phyloP scores from a whole-genome alignment of 2,329 filamentous ascomycete species.

The Aulographum hederae region DNA sequence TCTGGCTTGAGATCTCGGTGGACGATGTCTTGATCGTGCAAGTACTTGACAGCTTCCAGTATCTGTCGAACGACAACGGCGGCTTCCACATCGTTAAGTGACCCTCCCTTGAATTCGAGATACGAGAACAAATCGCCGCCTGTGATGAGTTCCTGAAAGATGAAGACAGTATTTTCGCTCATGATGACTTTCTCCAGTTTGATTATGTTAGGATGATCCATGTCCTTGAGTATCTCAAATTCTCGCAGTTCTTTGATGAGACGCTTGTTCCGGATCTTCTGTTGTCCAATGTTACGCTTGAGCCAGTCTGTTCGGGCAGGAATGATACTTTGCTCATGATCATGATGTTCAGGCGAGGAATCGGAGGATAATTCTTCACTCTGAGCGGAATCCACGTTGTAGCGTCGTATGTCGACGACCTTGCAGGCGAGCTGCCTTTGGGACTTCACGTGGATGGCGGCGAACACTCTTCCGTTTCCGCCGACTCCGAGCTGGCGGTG shows the following conservation, averaged over 20 bases:
- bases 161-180: slow-evolving; percentile 34
- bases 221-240: slow-evolving; percentile 28
- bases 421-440: slow-evolving; percentile 52
- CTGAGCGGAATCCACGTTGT: too few species aligned
- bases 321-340: neutral
- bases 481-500: slow-evolving; percentile 35
- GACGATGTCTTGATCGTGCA: slow-evolving; percentile 35
- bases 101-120: slow-evolving; percentile 29
- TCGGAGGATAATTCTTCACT: neutral
- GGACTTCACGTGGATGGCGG: slow-evolving; percentile 33
- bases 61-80: slow-evolving; percentile 37
- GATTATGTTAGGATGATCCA: slow-evolving; percentile 44
- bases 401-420: slow-evolving; percentile 34
- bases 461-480: slow-evolving; percentile 32
- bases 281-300: too few species aligned
- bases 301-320: too few species aligned
- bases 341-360: neutral
- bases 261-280: neutral
- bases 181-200: slow-evolving; percentile 36
- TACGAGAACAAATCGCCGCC: slow-evolving; percentile 44
- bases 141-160: slow-evolving; percentile 41
- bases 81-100: slow-evolving; percentile 29
- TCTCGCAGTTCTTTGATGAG: slow-evolving; percentile 15
- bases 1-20: slow-evolving; percentile 47
- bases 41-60: slow-evolving; percentile 36